Percentiles rank a stretch among this genome's conserved stretches.
phyloP scores from a whole-genome alignment of 768 basidiomycete species.

The Leccinum olivaceopallidum region DNA sequence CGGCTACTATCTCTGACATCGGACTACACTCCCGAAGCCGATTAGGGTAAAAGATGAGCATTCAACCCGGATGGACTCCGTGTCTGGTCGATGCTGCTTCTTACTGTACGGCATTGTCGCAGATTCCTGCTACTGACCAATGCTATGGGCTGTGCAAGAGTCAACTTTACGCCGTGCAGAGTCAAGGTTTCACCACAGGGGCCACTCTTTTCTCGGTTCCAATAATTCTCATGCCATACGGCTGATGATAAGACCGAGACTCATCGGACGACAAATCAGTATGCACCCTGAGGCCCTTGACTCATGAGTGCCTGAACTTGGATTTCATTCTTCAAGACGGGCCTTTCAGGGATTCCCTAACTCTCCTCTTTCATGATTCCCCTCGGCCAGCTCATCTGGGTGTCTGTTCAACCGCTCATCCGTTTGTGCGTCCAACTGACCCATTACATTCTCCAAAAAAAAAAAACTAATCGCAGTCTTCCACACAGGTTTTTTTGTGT shows the following conservation, averaged over 20 bases:
- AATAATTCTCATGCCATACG: neutral
- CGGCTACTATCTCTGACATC: neutral
- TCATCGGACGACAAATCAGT: slow-evolving; percentile 4
- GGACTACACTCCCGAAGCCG: neutral
- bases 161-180: neutral
- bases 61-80: neutral
- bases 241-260: neutral
- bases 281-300: neutral
- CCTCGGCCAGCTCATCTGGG: slow-evolving; percentile 57
- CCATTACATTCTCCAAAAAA: neutral
- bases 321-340: slow-evolving; percentile 8
- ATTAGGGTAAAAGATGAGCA: neutral
- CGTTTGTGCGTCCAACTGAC: slow-evolving; percentile 47
- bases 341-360: neutral
- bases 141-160: neutral
- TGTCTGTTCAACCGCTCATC: slow-evolving; percentile 58
- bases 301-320: neutral
- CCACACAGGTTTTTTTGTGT: slow-evolving; percentile 52
- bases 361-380: slow-evolving; percentile 24
- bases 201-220: neutral
- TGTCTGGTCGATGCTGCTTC: neutral
- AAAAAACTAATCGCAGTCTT: slow-evolving; percentile 4
- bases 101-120: neutral
- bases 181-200: neutral
- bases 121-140: neutral